Percentiles rank a stretch among this genome's conserved stretches.
These are phyloP conservation scores for Fusarium globosum DNA, from an alignment of 2,329 filamentous ascomycete genomes.

Conservation along the genomic window DNA sequence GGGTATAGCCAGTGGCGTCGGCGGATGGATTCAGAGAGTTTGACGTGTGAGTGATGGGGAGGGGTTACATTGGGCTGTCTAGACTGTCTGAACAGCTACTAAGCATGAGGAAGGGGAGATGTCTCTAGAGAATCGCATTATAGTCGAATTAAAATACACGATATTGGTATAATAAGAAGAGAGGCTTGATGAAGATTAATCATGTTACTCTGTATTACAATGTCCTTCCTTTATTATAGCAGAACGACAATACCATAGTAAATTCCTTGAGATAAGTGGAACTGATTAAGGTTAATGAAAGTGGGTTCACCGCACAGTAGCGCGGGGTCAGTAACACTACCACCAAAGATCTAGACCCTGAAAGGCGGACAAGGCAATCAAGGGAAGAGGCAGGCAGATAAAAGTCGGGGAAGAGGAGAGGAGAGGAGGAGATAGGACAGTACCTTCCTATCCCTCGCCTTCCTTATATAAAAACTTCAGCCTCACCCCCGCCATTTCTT, in stretches of 20 bases:
- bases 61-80: conserved; percentile 6
- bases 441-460: not conserved
- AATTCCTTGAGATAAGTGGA: conserved; percentile 12
- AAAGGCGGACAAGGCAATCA: not conserved
- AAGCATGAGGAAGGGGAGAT: not conserved
- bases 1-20: conserved; percentile 8
- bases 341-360: conserved; percentile 28
- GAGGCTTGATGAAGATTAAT: not conserved
- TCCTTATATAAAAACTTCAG: not conserved
- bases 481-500: conserved; percentile 7
- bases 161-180: not conserved
- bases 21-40: not conserved
- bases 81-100: not conserved
- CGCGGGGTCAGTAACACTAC: conserved; percentile 26
- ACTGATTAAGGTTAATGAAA: conserved; percentile 24
- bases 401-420: not conserved
- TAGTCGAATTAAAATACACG: not conserved
- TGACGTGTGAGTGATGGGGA: not conserved
- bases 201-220: not conserved
- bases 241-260: not conserved
- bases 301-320: conserved; percentile 18
- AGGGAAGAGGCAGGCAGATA: conserved; percentile 2
- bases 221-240: not conserved
- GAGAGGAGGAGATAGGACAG: not conserved
- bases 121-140: not conserved